phyloP scores from a whole-genome alignment of 371 early-diverging fungal genomes.

The Mortierella sp. region DNA sequence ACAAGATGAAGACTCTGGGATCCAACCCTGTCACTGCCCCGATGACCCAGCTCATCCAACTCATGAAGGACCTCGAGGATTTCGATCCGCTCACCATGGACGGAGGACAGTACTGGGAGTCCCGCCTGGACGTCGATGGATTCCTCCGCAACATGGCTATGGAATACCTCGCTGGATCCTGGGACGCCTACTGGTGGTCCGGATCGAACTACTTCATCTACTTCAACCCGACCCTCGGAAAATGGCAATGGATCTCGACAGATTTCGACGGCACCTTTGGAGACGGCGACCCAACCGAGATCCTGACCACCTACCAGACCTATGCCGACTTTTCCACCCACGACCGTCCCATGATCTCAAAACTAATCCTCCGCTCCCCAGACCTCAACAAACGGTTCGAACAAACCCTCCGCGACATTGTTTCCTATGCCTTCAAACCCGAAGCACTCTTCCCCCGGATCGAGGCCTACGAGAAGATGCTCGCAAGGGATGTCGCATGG shows the following conservation, averaged over 20 bases:
- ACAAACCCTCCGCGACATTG: constrained; percentile 59
- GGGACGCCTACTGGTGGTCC: constrained; percentile 57
- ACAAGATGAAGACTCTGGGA: constrained; percentile 51
- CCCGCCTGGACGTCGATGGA: constrained; percentile 21
- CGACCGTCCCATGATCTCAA: constrained; percentile 20
- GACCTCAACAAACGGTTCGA: constrained; percentile 57
- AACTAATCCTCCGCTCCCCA: constrained; percentile 22
- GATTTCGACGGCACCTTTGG: constrained; percentile 64
- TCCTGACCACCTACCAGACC: not conserved
- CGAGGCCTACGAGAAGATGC: constrained; percentile 62
- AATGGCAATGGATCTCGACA: constrained; percentile 57
- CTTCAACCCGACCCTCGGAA: constrained; percentile 19
- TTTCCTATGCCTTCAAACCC: constrained; percentile 66
- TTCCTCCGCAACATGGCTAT: constrained; percentile 59
- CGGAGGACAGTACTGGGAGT: constrained; percentile 15
- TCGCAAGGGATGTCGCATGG: constrained; percentile 64
- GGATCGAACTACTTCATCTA: constrained; percentile 39
- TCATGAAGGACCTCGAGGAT: constrained; percentile 33
- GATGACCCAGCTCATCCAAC: constrained; percentile 55
- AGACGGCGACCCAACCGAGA: constrained; percentile 35
- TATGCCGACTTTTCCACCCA: not conserved
- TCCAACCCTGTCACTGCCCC: constrained; percentile 44
- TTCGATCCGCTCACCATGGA: not conserved
- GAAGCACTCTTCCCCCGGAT: constrained; percentile 61
- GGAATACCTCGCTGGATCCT: constrained; percentile 60